Evolutionary conservation across 805 yeast genomes (phyloP).

Genomic region (Saccharomycopsis sp.): DNA sequence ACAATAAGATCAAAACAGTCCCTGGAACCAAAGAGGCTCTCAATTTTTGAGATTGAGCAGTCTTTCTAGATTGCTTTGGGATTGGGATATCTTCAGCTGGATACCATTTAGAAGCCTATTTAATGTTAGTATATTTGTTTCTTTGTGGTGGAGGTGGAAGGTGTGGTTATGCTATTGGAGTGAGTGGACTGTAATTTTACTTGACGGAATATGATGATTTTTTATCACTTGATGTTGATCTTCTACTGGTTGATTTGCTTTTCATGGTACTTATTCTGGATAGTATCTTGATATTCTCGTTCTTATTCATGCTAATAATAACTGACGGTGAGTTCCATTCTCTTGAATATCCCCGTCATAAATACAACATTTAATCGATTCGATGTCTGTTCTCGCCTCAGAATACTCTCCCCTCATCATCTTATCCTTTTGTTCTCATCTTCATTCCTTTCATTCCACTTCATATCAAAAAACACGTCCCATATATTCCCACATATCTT

Average conservation of each 20-base stretch:
- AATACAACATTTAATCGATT: too few relatives aligned
- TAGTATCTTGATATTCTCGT: background rate
- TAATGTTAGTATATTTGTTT: slow-evolving; percentile 2
- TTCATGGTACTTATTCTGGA: background rate
- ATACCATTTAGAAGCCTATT: slow-evolving; percentile 90
- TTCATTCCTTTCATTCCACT: background rate
- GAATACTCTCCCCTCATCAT: too few relatives aligned
- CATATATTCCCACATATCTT: background rate
- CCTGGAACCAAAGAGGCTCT: slow-evolving; percentile 97
- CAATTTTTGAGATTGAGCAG: slow-evolving; percentile 88
- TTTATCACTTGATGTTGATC: background rate
- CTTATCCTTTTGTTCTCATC: too few relatives aligned
- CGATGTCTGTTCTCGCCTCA: background rate
- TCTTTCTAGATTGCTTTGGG: slow-evolving; percentile 84
- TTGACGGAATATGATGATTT: background rate
- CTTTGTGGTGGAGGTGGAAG: background rate
- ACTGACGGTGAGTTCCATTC: too few relatives aligned
- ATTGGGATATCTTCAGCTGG: slow-evolving; percentile 87
- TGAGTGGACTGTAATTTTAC: too few relatives aligned
- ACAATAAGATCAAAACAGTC: slow-evolving; percentile 92
- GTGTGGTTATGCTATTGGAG: background rate
- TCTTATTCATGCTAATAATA: too few relatives aligned
- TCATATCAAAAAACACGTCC: background rate
- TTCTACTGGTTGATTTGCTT: background rate
- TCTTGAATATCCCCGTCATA: too few relatives aligned